Percentiles rank a stretch among this genome's conserved stretches.
phyloP scores from a whole-genome alignment of 2,329 filamentous ascomycete genomes.

The Pseudogymnoascus sp. region DNA sequence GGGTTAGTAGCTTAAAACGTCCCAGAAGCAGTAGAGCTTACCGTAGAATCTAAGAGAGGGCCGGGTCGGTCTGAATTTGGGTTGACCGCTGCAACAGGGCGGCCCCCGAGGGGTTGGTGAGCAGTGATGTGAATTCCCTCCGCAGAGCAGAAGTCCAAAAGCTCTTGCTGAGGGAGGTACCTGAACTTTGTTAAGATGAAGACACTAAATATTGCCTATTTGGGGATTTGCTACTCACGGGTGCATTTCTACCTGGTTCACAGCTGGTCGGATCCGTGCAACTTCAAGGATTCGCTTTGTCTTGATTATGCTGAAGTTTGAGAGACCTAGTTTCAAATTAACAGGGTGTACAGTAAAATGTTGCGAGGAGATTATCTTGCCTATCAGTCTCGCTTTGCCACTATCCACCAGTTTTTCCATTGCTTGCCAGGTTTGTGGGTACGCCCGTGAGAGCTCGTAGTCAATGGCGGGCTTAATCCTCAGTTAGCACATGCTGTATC shows the following conservation, averaged over 20 bases:
- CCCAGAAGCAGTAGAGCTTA: background rate
- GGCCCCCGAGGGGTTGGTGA: background rate
- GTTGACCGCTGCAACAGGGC: background rate
- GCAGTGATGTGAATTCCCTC: slow-evolving; percentile 48
- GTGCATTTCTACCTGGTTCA: too few species aligned
- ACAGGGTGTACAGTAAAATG: background rate
- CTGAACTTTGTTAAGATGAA: background rate
- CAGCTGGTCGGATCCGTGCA: slow-evolving; percentile 38
- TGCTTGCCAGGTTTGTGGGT: slow-evolving; percentile 36
- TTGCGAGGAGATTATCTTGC: slow-evolving; percentile 37
- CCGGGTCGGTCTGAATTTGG: background rate
- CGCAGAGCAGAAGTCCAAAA: slow-evolving; percentile 57
- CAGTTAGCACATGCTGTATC: slow-evolving; percentile 13
- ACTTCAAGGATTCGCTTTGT: slow-evolving; percentile 34
- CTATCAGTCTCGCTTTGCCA: slow-evolving; percentile 38
- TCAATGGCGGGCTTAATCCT: slow-evolving; percentile 15
- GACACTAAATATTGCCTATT: background rate
- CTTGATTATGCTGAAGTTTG: slow-evolving; percentile 40
- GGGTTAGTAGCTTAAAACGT: background rate
- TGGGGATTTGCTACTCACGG: slow-evolving; percentile 40
- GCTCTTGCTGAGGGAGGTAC: slow-evolving; percentile 55
- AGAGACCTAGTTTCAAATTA: slow-evolving; percentile 43
- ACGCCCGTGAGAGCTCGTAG: slow-evolving; percentile 9
- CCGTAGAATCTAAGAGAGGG: background rate
- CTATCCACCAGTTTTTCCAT: slow-evolving; percentile 36